Conservation (phyloP, 2,329 filamentous ascomycete species). For the Claviceps monticola region DNA sequence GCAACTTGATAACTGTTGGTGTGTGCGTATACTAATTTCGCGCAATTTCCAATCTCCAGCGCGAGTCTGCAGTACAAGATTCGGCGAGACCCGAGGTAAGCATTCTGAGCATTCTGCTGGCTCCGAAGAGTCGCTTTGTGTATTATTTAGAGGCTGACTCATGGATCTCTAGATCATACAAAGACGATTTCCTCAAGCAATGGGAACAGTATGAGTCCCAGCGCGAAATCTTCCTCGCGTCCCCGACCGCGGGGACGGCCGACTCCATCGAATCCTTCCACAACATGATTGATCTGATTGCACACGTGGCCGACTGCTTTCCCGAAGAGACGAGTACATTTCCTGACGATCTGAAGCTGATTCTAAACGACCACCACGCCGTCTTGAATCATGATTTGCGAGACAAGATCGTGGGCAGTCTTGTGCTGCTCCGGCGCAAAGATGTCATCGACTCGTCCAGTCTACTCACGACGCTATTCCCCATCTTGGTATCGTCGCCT, state of each 20-base stretch:
- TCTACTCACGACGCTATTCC: slow-evolving; percentile 84
- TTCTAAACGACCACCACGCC: slow-evolving; percentile 71
- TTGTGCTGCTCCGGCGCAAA: slow-evolving; percentile 80
- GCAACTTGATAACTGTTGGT: too few relatives aligned
- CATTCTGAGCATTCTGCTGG: not conserved
- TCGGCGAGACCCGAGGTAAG: slow-evolving; percentile 65
- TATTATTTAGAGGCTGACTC: too few relatives aligned
- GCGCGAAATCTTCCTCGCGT: slow-evolving; percentile 78
- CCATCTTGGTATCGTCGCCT: slow-evolving; percentile 79
- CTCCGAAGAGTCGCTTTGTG: not conserved
- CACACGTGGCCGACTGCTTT: slow-evolving; percentile 90
- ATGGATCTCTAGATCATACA: slow-evolving; percentile 51
- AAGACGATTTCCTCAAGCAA: slow-evolving; percentile 76
- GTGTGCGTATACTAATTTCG: not conserved
- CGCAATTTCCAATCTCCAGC: slow-evolving; percentile 23
- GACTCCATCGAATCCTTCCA: slow-evolving; percentile 72
- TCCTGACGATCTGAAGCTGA: slow-evolving; percentile 64
- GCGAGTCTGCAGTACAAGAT: slow-evolving; percentile 88
- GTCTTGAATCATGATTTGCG: slow-evolving; percentile 71
- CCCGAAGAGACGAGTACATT: slow-evolving; percentile 66
- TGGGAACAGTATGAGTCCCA: slow-evolving; percentile 87
- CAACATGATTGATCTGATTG: slow-evolving; percentile 85
- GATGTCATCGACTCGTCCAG: slow-evolving; percentile 76
- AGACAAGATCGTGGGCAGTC: slow-evolving; percentile 85
- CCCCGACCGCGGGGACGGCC: slow-evolving; percentile 63